Percentiles rank a stretch among this genome's conserved stretches.
Conservation (phyloP, 2,329 filamentous ascomycete genomes). For the Eurotiales sp. region DNA sequence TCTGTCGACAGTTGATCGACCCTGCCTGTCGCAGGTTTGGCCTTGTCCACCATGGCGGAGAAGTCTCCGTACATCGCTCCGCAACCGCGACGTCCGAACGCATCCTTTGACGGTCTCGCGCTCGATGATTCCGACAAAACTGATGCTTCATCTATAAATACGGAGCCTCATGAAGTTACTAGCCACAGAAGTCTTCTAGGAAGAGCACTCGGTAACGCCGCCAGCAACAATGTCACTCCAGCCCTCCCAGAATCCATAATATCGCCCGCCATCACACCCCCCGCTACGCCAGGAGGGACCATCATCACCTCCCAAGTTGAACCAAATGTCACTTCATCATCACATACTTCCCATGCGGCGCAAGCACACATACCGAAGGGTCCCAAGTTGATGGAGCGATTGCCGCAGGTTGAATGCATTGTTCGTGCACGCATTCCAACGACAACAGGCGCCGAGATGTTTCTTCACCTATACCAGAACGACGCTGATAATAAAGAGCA, state of each 20-base stretch:
- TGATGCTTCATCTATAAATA: not conserved
- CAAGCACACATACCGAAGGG: slow-evolving; percentile 46
- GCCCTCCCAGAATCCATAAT: slow-evolving; percentile 51
- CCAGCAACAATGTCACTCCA: slow-evolving; percentile 31
- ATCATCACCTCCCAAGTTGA: slow-evolving; percentile 25
- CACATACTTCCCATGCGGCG: slow-evolving; percentile 17
- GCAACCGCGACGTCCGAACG: slow-evolving; percentile 26
- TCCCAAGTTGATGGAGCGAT: slow-evolving; percentile 67
- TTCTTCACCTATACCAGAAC: slow-evolving; percentile 90
- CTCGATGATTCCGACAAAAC: slow-evolving; percentile 16
- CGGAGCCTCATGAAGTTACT: slow-evolving; percentile 17
- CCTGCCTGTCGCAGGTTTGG: not conserved
- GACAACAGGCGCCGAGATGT: slow-evolving; percentile 90
- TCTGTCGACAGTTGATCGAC: not conserved
- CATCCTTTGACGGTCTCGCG: slow-evolving; percentile 21
- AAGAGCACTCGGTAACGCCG: slow-evolving; percentile 21
- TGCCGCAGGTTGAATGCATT: slow-evolving; percentile 87
- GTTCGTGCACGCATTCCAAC: slow-evolving; percentile 94
- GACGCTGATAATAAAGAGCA: slow-evolving; percentile 93
- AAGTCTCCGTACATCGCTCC: slow-evolving; percentile 49
- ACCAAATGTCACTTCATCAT: slow-evolving; percentile 23
- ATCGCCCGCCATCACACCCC: slow-evolving; percentile 52
- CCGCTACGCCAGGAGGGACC: slow-evolving; percentile 39
- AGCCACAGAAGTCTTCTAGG: slow-evolving; percentile 15
- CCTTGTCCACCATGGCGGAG: slow-evolving; percentile 45